Conservation (phyloP, 2,329 filamentous ascomycete species). For the Alternaria sp. region DNA sequence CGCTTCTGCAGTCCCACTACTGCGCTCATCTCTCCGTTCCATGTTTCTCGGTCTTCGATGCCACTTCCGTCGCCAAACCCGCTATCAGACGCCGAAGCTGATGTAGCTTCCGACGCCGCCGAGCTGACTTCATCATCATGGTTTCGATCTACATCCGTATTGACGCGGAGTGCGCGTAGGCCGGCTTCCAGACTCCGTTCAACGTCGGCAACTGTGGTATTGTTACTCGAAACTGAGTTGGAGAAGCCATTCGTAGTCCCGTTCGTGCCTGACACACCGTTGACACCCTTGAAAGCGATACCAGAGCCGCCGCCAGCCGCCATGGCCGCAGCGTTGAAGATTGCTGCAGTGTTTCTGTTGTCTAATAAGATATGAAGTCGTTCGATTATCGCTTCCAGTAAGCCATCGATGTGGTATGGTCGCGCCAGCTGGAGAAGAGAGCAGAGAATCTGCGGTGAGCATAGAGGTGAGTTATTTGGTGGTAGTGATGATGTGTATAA, state of each 20-base stretch:
- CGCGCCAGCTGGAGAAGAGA: constrained; percentile 92
- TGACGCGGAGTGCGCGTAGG: constrained; percentile 57
- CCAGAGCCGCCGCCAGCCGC: constrained; percentile 90
- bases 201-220: constrained; percentile 19
- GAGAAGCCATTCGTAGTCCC: constrained; percentile 38
- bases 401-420: constrained; percentile 90
- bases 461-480: constrained; percentile 75
- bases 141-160: constrained; percentile 56
- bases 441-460: constrained; percentile 94
- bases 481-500: constrained; percentile 93
- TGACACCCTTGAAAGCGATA: constrained; percentile 66
- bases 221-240: constrained; percentile 4
- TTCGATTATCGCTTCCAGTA: constrained; percentile 92
- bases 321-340: constrained; percentile 99
- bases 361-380: constrained; percentile 88
- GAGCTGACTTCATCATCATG: constrained; percentile 50
- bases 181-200: constrained; percentile 47
- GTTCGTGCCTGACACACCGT: constrained; percentile 38
- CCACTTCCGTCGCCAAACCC: constrained; percentile 47
- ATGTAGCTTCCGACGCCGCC: constrained; percentile 42
- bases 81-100: constrained; percentile 45
- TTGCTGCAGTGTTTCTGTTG: constrained; percentile 90
- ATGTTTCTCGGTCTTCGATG: constrained; percentile 68
- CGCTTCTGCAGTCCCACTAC: constrained; percentile 96
- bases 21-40: constrained; percentile 81